Conservation (phyloP, 2,329 filamentous ascomycete genomes). For the Diaporthe vaccinii region DNA sequence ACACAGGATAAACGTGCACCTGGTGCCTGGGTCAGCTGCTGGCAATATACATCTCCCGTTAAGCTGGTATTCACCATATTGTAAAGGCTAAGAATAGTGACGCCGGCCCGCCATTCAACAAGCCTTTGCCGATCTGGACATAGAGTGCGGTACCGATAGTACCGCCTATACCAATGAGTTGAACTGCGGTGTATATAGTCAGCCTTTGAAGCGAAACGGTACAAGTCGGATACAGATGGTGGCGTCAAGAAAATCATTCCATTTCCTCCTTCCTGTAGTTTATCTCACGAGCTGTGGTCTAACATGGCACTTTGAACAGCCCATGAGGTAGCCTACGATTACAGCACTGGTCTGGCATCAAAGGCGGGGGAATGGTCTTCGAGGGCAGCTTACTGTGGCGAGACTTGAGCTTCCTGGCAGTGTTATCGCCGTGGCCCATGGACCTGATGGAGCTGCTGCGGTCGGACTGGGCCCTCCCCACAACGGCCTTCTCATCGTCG, state of each 20-base stretch:
- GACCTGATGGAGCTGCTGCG: conserved; percentile 35
- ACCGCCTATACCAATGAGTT: conserved; percentile 71
- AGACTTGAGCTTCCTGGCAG: conserved; percentile 66
- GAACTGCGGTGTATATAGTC: conserved; percentile 49
- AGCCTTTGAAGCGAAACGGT: neutral
- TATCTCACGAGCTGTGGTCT: neutral
- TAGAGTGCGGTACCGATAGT: conserved; percentile 74
- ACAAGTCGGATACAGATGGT: neutral
- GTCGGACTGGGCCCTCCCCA: conserved; percentile 26
- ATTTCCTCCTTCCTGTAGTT: no score
- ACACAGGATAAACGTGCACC: conserved; percentile 70
- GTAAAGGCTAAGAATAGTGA: conserved; percentile 72
- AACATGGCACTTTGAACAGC: neutral
- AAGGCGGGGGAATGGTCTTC: neutral
- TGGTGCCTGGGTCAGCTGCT: conserved; percentile 37
- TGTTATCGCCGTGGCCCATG: conserved; percentile 52
- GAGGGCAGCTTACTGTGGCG: conserved; percentile 46
- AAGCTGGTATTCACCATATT: conserved; percentile 58
- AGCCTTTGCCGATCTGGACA: conserved; percentile 70
- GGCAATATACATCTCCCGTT: neutral
- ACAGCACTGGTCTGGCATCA: neutral
- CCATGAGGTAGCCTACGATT: neutral
- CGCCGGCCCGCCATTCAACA: conserved; percentile 71
- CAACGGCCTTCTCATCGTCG: conserved; percentile 40
- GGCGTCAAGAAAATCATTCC: no score